Evolutionary conservation across 192 early-diverging fungal species (phyloP), one percentile per base, ranked within the genome.

Genomic region (Coemansia sp.): DNA sequence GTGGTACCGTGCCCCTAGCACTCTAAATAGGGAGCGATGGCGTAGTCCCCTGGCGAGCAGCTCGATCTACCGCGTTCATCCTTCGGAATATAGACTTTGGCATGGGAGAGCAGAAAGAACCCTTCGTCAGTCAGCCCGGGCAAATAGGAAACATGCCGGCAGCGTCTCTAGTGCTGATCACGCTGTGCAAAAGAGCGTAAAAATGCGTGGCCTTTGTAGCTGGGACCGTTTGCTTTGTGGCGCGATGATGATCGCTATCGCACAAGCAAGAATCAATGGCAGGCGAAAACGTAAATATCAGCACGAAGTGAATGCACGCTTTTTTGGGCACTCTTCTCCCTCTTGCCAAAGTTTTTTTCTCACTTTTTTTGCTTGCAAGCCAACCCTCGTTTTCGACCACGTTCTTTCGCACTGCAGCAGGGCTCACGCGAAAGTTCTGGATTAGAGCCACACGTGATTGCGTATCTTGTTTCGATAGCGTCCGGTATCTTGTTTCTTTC

Each of bases 181-280:
- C 43, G 8, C 43, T 20, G 20, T 45, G 43, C 43, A 55, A 55
- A 55, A 55, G 52, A 55, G 25, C 52, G 52, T 45, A 45, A 45
- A 20, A 20, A 45, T 45, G 43, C 39, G 39, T 20, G 43, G 43
- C 18, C 43, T 45, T 45, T 45, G 43, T 45, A 21, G 43, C 43
- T 18, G 37, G 37, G n/a, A 45, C 25, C 52, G 25, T 7, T 55
- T 55, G 52, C 52, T 55, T 55, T 55, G 52, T 55, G 52, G 52
- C 52, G 52, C 26, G 52, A 45, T 28, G 52, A 55, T 55, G 52
- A 55, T 55, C 52, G 52, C 52, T 55, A 55, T 55, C 52, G 14
- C 25, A 28, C 26, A 55, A 28, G 52, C 52, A 31, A 26, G 48
- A 50, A 50, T 50, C 48, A 50, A 50, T 47, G 43, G 43, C 20